These are phyloP conservation scores for Tulasnella sp. DNA, from an alignment of 768 basidiomycete genomes.

Conservation along the genomic window DNA sequence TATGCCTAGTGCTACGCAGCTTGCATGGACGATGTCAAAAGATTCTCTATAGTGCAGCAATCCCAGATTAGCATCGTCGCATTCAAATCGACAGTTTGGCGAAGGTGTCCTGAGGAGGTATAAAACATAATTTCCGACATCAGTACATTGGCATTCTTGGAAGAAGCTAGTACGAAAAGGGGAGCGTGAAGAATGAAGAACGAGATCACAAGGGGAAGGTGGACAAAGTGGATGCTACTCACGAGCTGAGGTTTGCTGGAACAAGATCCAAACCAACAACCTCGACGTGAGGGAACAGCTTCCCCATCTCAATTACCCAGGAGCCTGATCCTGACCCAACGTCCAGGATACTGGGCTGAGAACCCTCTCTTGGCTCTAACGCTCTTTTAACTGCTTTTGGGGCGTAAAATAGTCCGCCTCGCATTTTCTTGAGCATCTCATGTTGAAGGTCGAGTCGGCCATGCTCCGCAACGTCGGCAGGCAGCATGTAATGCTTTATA, in stretches of 20 bases:
- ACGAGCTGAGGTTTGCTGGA: constrained; percentile 15
- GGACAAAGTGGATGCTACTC: not conserved
- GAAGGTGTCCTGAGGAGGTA: constrained; percentile 1
- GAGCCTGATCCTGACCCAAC: constrained; percentile 20
- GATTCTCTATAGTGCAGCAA: constrained; percentile 4
- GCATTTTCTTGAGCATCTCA: not conserved
- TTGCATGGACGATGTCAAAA: constrained; percentile 17
- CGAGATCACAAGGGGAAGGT: no score
- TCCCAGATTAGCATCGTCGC: constrained; percentile 27
- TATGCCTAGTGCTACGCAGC: not conserved
- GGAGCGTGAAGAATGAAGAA: not conserved
- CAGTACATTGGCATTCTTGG: no score
- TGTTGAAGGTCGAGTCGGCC: constrained; percentile 21
- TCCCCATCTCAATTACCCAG: constrained; percentile 23
- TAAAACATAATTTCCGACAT: no score
- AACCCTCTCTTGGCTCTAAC: not conserved
- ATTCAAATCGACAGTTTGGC: constrained; percentile 21
- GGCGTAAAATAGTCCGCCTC: constrained; percentile 17
- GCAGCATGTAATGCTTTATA: not conserved
- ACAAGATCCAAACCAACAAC: constrained; percentile 23
- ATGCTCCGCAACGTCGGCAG: constrained; percentile 21
- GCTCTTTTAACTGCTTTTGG: constrained; percentile 13
- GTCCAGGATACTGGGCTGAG: constrained; percentile 18
- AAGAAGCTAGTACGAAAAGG: not conserved
- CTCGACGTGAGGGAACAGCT: constrained; percentile 10